Base-by-base conservation (phyloP, 148 eudicot genomes). In the Persicaria tinctoria region DNA sequence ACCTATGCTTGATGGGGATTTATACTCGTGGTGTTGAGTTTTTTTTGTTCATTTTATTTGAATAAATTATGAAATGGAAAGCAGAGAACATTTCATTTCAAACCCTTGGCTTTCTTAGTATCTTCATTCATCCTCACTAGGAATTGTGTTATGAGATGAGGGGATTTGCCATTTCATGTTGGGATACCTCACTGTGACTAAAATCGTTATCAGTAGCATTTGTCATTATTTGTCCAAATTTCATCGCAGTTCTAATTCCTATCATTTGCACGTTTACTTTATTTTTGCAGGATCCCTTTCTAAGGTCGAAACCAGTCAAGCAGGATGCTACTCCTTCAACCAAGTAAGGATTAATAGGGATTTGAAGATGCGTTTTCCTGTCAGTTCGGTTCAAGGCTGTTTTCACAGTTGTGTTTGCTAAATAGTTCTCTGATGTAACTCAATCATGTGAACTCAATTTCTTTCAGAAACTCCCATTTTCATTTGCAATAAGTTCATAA, bases 361-460 rank as follows among this genome's bases (percentile, higher is more conserved):
- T 60, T 60, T 60, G 66, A 60, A 56, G 59, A 55, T 14, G 59
- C 2, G 41, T 1, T 55, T 55, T 55, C 6, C 59, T 14, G 59
- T 55, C 59, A 16, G 59, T 55, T 55, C 59, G n/a, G 6, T 55
- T 55, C 59, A 55, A 55, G 55, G 62, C 62, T 56, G 62, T 56
- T 56, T 17, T 17, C 8, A 17, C 23, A 56, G 23, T 18, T 1
- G 11, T 56, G 23, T 4, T 17, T 5, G 5, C 38, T 6, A 9
- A 8, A 32, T 32, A 32, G 41, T 23, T 60, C 12, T 60, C 66
- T 60, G 66, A 60, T 60, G 66, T 20, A 60, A 23, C 38, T 11
- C 66, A 23, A 60, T 13, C 59, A 55, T 16, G 59, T 10, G 18
- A 55, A 7, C 23, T 20, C 38, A 60, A 3, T 9, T 20, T 60